phyloP scores from a whole-genome alignment of 768 basidiomycete species.

The Tylopilus sp. region DNA sequence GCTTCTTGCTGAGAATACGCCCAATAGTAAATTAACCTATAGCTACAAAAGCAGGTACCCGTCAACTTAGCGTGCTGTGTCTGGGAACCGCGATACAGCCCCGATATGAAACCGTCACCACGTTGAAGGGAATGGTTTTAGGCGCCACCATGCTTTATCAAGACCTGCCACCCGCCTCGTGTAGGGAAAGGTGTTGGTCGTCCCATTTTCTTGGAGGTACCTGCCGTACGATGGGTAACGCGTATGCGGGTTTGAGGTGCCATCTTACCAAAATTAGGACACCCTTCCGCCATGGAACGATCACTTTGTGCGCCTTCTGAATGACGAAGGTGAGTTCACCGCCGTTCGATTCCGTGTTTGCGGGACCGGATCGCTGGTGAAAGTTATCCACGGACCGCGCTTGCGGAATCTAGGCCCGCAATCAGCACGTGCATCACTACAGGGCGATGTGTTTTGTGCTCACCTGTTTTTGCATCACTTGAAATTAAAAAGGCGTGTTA shows the following conservation, averaged over 20 bases:
- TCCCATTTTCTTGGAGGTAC: slow-evolving; percentile 22
- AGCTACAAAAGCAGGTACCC: slow-evolving; percentile 1
- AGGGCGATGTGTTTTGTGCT: slow-evolving; percentile 10
- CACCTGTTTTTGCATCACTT: slow-evolving; percentile 20
- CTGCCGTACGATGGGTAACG: slow-evolving; percentile 15
- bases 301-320: slow-evolving; percentile 20
- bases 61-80: neutral
- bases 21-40: slow-evolving; percentile 6
- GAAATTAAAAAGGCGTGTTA: slow-evolving; percentile 26
- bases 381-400: slow-evolving; percentile 11
- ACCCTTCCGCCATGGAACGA: slow-evolving; percentile 18
- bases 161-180: slow-evolving; percentile 18
- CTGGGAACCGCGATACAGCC: neutral
- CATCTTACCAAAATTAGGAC: slow-evolving; percentile 20
- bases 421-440: slow-evolving; percentile 25
- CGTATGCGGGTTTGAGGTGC: neutral
- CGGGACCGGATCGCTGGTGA: slow-evolving; percentile 4
- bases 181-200: slow-evolving; percentile 8
- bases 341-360: slow-evolving; percentile 2
- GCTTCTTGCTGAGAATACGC: neutral
- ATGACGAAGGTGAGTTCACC: slow-evolving; percentile 21
- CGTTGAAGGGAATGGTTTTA: slow-evolving; percentile 1
- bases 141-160: slow-evolving; percentile 9
- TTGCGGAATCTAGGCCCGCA: slow-evolving; percentile 17
- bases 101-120: slow-evolving; percentile 12